These are phyloP conservation scores for Tolypocladium album DNA, from an alignment of 2,329 filamentous ascomycete species.

Conservation along the genomic window DNA sequence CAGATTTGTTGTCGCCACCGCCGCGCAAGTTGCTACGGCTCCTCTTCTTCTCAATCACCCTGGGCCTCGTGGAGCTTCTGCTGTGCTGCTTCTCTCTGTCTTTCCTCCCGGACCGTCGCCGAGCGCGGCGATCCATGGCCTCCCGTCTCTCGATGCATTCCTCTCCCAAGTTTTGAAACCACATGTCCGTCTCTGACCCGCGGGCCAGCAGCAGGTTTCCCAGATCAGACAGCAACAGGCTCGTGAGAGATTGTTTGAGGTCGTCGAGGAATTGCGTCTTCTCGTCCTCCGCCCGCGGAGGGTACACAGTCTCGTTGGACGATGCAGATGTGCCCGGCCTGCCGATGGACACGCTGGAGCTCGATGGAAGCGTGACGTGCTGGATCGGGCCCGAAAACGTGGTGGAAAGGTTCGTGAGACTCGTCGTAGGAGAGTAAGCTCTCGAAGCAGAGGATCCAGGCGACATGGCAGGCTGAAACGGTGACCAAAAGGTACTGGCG, in stretches of 20 bases:
- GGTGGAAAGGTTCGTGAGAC: constrained; percentile 44
- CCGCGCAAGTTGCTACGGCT: constrained; percentile 55
- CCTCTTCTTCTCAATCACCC: constrained; percentile 53
- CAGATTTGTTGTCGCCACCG: constrained; percentile 28
- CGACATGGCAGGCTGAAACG: constrained; percentile 61
- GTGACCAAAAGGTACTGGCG: constrained; percentile 79
- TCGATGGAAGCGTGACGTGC: constrained; percentile 30
- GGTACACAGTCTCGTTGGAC: constrained; percentile 55
- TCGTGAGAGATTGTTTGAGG: constrained; percentile 69
- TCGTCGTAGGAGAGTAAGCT: constrained; percentile 51
- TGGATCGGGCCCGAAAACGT: constrained; percentile 34
- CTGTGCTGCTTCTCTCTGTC: constrained; percentile 27
- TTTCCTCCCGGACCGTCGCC: constrained; percentile 29
- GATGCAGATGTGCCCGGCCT: constrained; percentile 57
- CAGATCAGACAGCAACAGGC: constrained; percentile 79
- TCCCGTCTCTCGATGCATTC: constrained; percentile 54
- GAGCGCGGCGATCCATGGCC: constrained; percentile 36
- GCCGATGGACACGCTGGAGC: constrained; percentile 35
- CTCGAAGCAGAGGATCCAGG: constrained; percentile 48
- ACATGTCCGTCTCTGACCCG: constrained; percentile 86
- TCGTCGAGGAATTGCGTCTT: constrained; percentile 71
- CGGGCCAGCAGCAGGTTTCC: constrained; percentile 76
- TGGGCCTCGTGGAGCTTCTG: constrained; percentile 34
- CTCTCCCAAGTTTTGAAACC: constrained; percentile 63
- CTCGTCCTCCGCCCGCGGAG: constrained; percentile 52